phyloP scores from a whole-genome alignment of 257 asterid species.

The Leptodermis oblonga region DNA sequence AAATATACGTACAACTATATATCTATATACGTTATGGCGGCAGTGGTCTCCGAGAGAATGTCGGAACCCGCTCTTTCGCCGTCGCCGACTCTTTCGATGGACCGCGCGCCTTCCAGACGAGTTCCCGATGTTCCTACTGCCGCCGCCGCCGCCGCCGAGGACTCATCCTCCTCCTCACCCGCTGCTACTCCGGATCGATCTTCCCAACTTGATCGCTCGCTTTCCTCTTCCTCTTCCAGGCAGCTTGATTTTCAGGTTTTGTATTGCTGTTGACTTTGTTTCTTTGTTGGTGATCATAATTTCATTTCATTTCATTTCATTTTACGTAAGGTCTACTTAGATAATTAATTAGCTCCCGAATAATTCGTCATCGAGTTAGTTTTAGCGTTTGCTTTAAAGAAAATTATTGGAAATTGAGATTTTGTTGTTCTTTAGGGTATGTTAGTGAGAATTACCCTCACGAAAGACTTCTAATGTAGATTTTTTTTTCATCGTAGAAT shows the following conservation, averaged over 20 bases:
- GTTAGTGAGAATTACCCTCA: neutral
- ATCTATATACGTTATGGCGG: slow-evolving; percentile 40
- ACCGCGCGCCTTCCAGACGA: slow-evolving; percentile 32
- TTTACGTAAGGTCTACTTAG: neutral
- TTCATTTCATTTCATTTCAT: neutral
- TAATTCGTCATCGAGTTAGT: neutral
- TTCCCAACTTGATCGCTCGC: slow-evolving; percentile 21
- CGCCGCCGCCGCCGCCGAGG: slow-evolving; percentile 21
- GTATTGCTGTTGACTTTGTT: neutral
- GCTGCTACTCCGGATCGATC: slow-evolving; percentile 43
- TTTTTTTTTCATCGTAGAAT: neutral
- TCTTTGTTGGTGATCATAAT: neutral
- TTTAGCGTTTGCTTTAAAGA: neutral
- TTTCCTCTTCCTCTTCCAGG: slow-evolving; percentile 38
- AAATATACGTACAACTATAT: neutral
- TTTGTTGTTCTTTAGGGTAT: neutral
- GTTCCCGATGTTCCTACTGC: slow-evolving; percentile 36
- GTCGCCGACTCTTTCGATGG: slow-evolving; percentile 42
- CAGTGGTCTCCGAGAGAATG: slow-evolving; percentile 49
- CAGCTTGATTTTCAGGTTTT: slow-evolving; percentile 55
- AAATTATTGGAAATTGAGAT: neutral
- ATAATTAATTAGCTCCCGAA: neutral
- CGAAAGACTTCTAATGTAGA: neutral
- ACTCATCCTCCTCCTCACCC: slow-evolving; percentile 12
- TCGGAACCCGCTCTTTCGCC: slow-evolving; percentile 44